Percentiles rank a stretch among this genome's conserved stretches.
Evolutionary conservation across 148 eudicot genomes (phyloP).

Genomic region (Suaeda aralocaspica): DNA sequence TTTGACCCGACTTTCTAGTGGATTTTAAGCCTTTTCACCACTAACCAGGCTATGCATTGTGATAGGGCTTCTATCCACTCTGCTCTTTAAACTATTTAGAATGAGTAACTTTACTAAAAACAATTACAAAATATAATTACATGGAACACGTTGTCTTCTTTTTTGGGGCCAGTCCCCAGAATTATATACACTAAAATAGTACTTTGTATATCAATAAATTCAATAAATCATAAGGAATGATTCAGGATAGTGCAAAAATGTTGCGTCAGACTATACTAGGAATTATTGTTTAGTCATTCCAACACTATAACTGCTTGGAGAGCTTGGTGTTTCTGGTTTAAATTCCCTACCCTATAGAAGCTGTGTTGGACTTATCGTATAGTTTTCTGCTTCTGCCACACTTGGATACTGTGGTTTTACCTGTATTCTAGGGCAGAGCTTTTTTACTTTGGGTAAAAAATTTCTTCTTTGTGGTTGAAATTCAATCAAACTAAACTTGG

Average conservation of each 20-base stretch:
- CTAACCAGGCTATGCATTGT: background rate
- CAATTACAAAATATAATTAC: background rate
- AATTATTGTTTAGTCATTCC: background rate
- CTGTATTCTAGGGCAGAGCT: background rate
- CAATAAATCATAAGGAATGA: background rate
- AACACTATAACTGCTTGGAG: background rate
- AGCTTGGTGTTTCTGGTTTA: background rate
- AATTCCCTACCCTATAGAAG: background rate
- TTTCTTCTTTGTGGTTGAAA: background rate
- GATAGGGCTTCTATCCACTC: background rate
- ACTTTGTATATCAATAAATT: background rate
- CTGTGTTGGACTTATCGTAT: background rate
- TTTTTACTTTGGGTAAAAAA: background rate
- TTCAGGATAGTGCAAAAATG: slow-evolving; percentile 16
- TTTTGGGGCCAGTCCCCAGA: slow-evolving; percentile 8
- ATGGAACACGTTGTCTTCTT: slow-evolving; percentile 1
- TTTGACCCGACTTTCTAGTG: background rate
- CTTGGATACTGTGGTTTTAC: slow-evolving; percentile 1
- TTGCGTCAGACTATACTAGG: slow-evolving; percentile 11
- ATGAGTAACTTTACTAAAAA: background rate
- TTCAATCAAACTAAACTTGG: background rate
- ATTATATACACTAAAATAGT: too few species aligned
- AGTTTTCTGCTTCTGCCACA: background rate
- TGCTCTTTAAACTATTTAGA: too few species aligned
- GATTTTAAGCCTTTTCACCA: too few species aligned